These are phyloP conservation scores for Fusarium buxicola DNA, from an alignment of 2,329 filamentous ascomycete genomes.

Conservation along the genomic window DNA sequence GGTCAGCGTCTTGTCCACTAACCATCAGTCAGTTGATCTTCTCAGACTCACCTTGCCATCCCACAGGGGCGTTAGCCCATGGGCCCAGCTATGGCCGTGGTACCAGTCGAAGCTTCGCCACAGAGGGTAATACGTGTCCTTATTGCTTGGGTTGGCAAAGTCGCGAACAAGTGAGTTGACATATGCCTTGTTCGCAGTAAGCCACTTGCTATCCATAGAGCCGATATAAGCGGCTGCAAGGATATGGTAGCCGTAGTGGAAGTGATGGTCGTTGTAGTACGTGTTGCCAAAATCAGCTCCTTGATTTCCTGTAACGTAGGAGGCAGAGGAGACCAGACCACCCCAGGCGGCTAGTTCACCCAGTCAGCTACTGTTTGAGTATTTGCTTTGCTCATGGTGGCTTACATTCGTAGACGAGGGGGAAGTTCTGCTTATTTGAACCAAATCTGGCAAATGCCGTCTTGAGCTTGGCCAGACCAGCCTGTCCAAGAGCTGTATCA, in stretches of 20 bases:
- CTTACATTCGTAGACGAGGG: conserved; percentile 73
- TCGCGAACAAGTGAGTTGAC: conserved; percentile 89
- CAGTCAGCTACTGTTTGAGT: conserved; percentile 28
- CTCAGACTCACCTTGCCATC: conserved; percentile 74
- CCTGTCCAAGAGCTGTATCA: conserved; percentile 66
- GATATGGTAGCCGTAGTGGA: conserved; percentile 90
- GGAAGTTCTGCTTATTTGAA: conserved; percentile 74
- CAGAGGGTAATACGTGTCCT: conserved; percentile 82
- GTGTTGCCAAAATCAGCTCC: conserved; percentile 91
- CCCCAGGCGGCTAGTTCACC: conserved; percentile 72
- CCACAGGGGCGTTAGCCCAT: conserved; percentile 75
- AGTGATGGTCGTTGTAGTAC: conserved; percentile 82
- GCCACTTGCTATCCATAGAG: conserved; percentile 80
- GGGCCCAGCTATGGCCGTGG: conserved; percentile 94
- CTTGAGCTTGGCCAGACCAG: conserved; percentile 72
- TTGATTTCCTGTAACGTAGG: conserved; percentile 75
- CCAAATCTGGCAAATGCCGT: conserved; percentile 73
- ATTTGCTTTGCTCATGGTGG: conserved; percentile 6
- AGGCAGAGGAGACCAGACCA: conserved; percentile 81
- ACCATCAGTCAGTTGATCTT: too few relatives aligned
- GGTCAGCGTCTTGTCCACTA: background rate
- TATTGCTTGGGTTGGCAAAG: conserved; percentile 76
- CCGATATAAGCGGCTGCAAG: conserved; percentile 87
- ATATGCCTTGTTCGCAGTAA: conserved; percentile 78
- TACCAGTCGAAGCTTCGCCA: conserved; percentile 93